Base-by-base conservation (phyloP, 2,329 filamentous ascomycete genomes). In the Fusarium keratoplasticum region DNA sequence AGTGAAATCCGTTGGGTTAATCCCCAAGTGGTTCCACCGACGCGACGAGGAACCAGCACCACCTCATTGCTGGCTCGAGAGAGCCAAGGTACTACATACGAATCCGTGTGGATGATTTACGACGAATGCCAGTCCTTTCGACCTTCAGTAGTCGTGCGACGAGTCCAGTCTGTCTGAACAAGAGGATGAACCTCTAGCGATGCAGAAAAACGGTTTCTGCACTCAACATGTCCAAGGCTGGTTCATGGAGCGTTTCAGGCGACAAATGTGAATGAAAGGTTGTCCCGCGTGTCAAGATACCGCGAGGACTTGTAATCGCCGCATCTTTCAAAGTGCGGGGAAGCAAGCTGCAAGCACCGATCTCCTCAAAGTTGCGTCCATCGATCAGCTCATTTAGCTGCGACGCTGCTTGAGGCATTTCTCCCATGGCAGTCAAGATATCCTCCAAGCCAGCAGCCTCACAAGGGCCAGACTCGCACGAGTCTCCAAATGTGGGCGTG, bases 51-150 rank as follows among this genome's bases (percentile, higher is more conserved):
- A 69, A 69, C 67, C 72, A 68, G 52, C 52, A 67, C 52, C 64
- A 67, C 52, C 63, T 64, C 58, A 63, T 67, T 69, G 65, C 47
- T 61, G 65, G 67, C 67, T 60, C 66, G 67, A 57, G 59, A 70
- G 74, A 69, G 68, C 69, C 74, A 67, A 75, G 61, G 71, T 78
- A 79, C 81, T 82, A 82, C 74, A 81, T 82, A 82, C 76, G 77
- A 71, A 81, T 81, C 80, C 81, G 74, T 74, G 67, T 73, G 80
- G 80, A 82, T 81, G 54, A 79, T 81, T 83, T 83, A 82, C 80
- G 80, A 80, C 70, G 35, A 59, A 67, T 55, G 42, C 61, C 68
- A 61, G 63, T 64, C 67, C 73, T 67, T 70, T 61, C 58, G 47
- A 52, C 29, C 61, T 47, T 61, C 38, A 71, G 64, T 66, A 63